Conservation (phyloP, 805 yeast species). For the Sugiyamaella marilandica region DNA sequence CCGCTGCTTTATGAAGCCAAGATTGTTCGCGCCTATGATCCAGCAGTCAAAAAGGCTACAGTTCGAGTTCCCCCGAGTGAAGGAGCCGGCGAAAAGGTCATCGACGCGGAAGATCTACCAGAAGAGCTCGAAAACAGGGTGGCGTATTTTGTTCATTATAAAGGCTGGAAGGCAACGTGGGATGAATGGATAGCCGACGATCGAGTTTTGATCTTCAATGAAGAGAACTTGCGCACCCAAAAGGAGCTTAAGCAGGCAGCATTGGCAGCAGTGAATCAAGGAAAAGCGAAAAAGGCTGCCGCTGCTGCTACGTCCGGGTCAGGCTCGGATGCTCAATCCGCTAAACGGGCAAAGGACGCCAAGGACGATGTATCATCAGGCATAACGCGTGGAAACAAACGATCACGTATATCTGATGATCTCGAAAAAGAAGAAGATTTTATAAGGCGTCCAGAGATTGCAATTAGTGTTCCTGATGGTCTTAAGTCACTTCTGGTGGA, state of each 20-base stretch:
- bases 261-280: slow-evolving; percentile 28
- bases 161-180: slow-evolving; percentile 95
- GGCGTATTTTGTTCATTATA: slow-evolving; percentile 75
- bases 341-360: neutral
- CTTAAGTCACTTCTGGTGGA: slow-evolving; percentile 72
- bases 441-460: slow-evolving; percentile 44
- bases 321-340: neutral
- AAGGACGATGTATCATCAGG: neutral
- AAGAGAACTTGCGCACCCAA: slow-evolving; percentile 62
- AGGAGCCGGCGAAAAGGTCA: slow-evolving; percentile 18
- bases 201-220: slow-evolving; percentile 62
- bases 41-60: slow-evolving; percentile 31
- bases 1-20: slow-evolving; percentile 88
- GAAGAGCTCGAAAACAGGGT: slow-evolving; percentile 33
- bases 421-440: slow-evolving; percentile 35
- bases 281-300: slow-evolving; percentile 18
- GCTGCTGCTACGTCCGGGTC: slow-evolving; percentile 4
- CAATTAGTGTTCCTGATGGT: slow-evolving; percentile 55
- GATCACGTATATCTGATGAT: slow-evolving; percentile 26
- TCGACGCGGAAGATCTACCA: slow-evolving; percentile 29
- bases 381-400: slow-evolving; percentile 15
- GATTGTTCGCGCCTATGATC: slow-evolving; percentile 58
- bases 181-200: slow-evolving; percentile 88
- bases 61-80: slow-evolving; percentile 16
- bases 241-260: slow-evolving; percentile 54